These are phyloP conservation scores for Keqinozyma sinolaborantium DNA, from an alignment of 1,139 yeast genomes.

Conservation along the genomic window DNA sequence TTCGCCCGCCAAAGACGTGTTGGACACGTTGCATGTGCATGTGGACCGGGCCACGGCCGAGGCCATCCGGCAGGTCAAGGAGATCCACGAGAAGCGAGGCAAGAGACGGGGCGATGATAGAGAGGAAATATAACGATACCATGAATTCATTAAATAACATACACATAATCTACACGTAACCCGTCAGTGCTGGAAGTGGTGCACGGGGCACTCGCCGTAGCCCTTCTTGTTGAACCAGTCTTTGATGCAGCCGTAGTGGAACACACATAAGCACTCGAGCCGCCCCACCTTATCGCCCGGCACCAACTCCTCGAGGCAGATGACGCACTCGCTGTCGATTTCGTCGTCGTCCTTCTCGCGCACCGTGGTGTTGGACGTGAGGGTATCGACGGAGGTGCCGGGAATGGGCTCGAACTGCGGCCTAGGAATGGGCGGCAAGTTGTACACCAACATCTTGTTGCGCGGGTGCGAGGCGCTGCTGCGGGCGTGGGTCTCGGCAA, in stretches of 20 bases:
- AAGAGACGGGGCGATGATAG: conserved; percentile 35
- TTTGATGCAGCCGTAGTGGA: conserved; percentile 85
- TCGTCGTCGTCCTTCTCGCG: conserved; percentile 20
- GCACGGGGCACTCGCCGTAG: conserved; percentile 84
- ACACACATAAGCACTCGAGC: conserved; percentile 89
- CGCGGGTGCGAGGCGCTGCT: conserved; percentile 36
- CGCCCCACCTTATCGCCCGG: conserved; percentile 91
- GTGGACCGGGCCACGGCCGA: conserved; percentile 92
- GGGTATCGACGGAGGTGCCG: conserved; percentile 15
- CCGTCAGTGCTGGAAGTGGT: conserved; percentile 36
- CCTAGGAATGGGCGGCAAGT: conserved; percentile 55
- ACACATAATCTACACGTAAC: conserved; percentile 1
- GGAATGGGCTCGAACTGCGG: conserved; percentile 36
- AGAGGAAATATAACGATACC: conserved; percentile 25
- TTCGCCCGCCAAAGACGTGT: conserved; percentile 68
- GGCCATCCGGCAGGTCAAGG: conserved; percentile 81
- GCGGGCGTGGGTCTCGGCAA: conserved; percentile 57
- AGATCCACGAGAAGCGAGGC: conserved; percentile 50
- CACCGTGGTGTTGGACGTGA: conserved; percentile 2
- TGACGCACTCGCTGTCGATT: conserved; percentile 77
- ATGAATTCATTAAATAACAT: conserved; percentile 1
- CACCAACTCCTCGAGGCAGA: conserved; percentile 82
- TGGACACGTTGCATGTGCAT: conserved; percentile 75
- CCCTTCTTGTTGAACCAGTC: conserved; percentile 90
- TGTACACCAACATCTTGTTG: conserved; percentile 85